phyloP scores from a whole-genome alignment of 441 rosid species.

The Adansonia madagascariensis region DNA sequence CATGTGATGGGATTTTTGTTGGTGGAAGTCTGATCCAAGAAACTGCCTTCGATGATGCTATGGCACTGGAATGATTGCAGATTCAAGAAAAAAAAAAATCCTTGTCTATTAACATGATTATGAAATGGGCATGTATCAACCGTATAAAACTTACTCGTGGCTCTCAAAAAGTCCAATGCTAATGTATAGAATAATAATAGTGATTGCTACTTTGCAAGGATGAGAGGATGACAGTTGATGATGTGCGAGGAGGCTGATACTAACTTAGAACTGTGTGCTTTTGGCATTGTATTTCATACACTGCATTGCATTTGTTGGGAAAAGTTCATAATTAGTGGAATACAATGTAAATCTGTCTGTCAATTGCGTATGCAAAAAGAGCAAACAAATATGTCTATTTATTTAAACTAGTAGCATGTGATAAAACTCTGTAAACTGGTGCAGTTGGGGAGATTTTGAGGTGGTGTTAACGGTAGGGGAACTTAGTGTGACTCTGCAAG shows the following conservation, averaged over 20 bases:
- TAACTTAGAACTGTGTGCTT: not conserved
- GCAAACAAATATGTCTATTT: not conserved
- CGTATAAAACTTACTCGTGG: not conserved
- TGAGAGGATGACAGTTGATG: not conserved
- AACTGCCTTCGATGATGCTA: not conserved
- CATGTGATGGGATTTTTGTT: constrained; percentile 7
- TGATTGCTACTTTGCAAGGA: not conserved
- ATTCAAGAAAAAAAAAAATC: not conserved
- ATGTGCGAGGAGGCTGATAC: not conserved
- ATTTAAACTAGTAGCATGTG: not conserved
- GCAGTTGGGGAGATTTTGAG: too few species aligned
- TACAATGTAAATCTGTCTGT: not conserved
- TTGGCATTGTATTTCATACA: not conserved
- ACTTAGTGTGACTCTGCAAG: too few species aligned
- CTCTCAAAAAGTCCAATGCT: not conserved
- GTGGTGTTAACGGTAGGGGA: too few species aligned
- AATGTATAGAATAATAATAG: not conserved
- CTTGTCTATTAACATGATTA: not conserved
- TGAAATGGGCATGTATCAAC: constrained; percentile 8
- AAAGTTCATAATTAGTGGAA: not conserved
- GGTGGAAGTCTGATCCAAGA: constrained; percentile 8
- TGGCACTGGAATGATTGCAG: not conserved
- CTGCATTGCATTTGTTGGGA: constrained; percentile 3
- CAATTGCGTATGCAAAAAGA: not conserved
- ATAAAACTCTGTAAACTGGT: too few species aligned